Base-by-base conservation (phyloP, 768 basidiomycete genomes). In the Cyclocybe cylindracea region DNA sequence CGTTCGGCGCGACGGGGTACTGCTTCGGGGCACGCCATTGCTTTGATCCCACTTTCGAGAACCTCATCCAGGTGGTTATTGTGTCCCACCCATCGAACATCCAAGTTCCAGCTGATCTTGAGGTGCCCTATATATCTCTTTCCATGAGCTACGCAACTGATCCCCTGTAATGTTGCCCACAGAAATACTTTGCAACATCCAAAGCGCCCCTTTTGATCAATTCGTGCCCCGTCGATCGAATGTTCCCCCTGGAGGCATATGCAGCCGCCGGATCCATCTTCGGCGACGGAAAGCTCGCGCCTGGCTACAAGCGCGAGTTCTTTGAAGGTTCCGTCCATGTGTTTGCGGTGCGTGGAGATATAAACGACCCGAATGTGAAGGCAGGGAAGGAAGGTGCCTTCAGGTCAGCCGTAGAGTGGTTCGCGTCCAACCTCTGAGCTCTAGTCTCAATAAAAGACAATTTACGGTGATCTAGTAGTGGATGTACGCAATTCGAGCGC, bases 21-120 rank as follows among this genome's bases (percentile, higher is more conserved):
- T 91, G 89, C 70, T 83, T 78, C 50, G 84, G 85, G 54, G 86
- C 80, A 76, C 79, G 82, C 43, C 80, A 79, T 50, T 75, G 72
- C 31, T 83, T 85, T 69, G 77, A 86, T 61, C 73, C 86, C 46
- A 82, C 82, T 2, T 78, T 83, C 58, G 78, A 82, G 4, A 72
- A 75, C 54, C 50, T 72, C 36, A 70, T 80, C 62, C 64, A 75
- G 44, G 84, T 70, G 16, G 70, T 71, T 9, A 78, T 75, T 3
- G 72, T 76, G 44, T 64, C 79, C 1, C 86, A 89, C 66, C 86
- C 85, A 7, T 85, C 86, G 0, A 69, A 80, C n/a, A 72, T 87
- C 40, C 46, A 79, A 34, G 51, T 78, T 33, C 81, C 84, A 7
- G 69, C 63, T 0, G 87, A 89, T 66, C 70, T 89, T 38, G 72